These are phyloP conservation scores for Colletotrichum acutatum DNA, from an alignment of 2,329 filamentous ascomycete genomes.

Conservation along the genomic window DNA sequence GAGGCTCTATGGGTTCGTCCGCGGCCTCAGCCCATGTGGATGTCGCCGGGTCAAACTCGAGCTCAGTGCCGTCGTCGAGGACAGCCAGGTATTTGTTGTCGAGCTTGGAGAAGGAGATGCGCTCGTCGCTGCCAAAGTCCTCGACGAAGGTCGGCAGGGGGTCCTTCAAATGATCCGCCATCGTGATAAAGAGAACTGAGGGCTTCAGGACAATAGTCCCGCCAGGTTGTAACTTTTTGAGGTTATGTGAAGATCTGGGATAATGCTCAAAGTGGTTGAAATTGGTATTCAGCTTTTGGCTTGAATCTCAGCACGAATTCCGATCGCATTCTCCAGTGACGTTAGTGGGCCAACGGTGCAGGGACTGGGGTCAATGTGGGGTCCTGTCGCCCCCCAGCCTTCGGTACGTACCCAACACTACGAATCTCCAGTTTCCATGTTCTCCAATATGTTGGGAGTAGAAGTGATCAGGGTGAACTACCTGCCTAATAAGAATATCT, in stretches of 20 bases:
- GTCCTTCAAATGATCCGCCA: slow-evolving; percentile 44
- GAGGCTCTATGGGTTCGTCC: slow-evolving; percentile 54
- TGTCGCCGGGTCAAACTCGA: slow-evolving; percentile 78
- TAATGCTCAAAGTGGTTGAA: not conserved
- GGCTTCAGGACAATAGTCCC: not conserved
- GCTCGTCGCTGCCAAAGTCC: slow-evolving; percentile 80
- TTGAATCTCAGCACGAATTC: slow-evolving; percentile 1
- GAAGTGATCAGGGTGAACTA: too few species aligned
- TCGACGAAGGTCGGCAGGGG: slow-evolving; percentile 69
- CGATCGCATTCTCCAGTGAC: slow-evolving; percentile 21
- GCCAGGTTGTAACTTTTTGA: not conserved
- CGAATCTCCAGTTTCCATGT: too few species aligned
- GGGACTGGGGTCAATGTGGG: slow-evolving; percentile 28
- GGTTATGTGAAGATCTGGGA: not conserved
- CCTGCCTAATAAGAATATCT: too few species aligned
- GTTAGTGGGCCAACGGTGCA: slow-evolving; percentile 32
- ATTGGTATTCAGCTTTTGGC: not conserved
- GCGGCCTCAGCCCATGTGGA: slow-evolving; percentile 80
- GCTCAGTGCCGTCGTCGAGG: slow-evolving; percentile 85
- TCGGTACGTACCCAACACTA: not conserved
- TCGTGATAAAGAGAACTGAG: not conserved
- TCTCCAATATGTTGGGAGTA: too few species aligned
- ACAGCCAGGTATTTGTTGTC: slow-evolving; percentile 87
- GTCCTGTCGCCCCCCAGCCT: not conserved
- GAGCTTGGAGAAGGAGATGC: slow-evolving; percentile 87